Evolutionary conservation across 805 yeast species (phyloP).

Genomic region (Candida patagonica): DNA sequence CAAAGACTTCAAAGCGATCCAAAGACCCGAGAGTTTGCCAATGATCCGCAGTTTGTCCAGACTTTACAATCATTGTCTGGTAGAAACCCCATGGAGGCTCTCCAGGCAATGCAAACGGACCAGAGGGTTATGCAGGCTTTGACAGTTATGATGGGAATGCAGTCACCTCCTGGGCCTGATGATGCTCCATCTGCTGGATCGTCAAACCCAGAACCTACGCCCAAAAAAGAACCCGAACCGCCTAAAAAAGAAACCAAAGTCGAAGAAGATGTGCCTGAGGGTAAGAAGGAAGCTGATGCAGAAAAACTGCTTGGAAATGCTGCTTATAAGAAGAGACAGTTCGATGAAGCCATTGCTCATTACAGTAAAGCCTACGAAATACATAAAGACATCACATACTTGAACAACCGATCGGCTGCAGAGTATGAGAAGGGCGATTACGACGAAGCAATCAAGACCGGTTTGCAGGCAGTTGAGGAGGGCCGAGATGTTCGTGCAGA

Average conservation of each 20-base stretch:
- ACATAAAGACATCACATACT: constrained; percentile 76
- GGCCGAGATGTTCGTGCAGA: constrained; percentile 89
- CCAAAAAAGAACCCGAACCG: constrained; percentile 18
- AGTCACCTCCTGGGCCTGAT: constrained; percentile 2
- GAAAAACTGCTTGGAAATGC: constrained; percentile 80
- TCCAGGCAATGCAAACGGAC: constrained; percentile 63
- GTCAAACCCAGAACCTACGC: constrained; percentile 3
- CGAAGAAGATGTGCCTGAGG: constrained; percentile 23
- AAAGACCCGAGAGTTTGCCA: constrained; percentile 75
- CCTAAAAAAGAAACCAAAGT: constrained; percentile 22
- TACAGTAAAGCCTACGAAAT: constrained; percentile 83
- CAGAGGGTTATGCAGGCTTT: constrained; percentile 82
- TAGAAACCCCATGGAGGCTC: constrained; percentile 65
- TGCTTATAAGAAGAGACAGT: constrained; percentile 75
- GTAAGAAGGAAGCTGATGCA: constrained; percentile 31
- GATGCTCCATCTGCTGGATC: constrained; percentile 15
- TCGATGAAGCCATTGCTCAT: constrained; percentile 83
- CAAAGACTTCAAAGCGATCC: constrained; percentile 74
- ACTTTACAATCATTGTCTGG: constrained; percentile 43
- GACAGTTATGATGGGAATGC: constrained; percentile 68
- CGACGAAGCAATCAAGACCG: constrained; percentile 74
- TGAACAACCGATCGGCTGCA: constrained; percentile 97
- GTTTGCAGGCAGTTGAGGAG: constrained; percentile 74
- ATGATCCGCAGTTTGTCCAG: constrained; percentile 74
- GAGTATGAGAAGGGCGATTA: constrained; percentile 92